Evolutionary conservation across 2,329 filamentous ascomycete genomes (phyloP), one percentile per base, ranked within the genome.

Genomic region (Penicillium sp.): DNA sequence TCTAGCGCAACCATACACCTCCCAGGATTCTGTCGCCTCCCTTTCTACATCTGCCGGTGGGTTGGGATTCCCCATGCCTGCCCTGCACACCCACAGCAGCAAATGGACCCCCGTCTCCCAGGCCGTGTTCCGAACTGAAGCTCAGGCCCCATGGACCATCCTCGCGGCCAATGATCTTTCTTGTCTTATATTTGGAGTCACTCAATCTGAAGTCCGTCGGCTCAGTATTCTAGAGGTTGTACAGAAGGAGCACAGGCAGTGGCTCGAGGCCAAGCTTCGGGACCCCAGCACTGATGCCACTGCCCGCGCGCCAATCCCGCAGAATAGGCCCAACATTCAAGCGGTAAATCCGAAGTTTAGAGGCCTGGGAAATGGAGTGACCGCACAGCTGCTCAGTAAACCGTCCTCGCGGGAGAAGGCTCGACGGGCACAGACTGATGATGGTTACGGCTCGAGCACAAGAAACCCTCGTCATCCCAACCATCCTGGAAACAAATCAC

Each of bases 121-220:
- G 67, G 93, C 93, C 43, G 96, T 98, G 47, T 98, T 98, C 66
- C 94, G 91, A 6, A 98, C 93, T n/a, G 88, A 95, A 68, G 79
- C 87, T 11, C 83, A 86, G 54, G 80, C 88, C 7, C 93, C 91
- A 3, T 98, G 89, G 87, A 98, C 91, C 1, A 96, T 98, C 49
- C 80, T 96, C 43, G 88, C 93, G 3, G 93, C 93, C 40, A 98
- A 98, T 64, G 93, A 98, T 65, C 76, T 98, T 40, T 93, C 93
- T 14, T 98, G 93, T 69, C 76, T 98, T 35, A 85, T 97, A n/a
- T 98, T 97, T 71, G 93, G 93, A n/a, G 89, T 98, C 8, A 95
- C 90, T n/a, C 88, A 89, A 63, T 87, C 88, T 4, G 93, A 98
- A 68, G 87, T 98, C 20, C 83, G 89, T 45, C 96, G 89, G 64